These are phyloP conservation scores for Solanum lycopersicoides DNA, from an alignment of 257 asterid species.

Conservation along the genomic window DNA sequence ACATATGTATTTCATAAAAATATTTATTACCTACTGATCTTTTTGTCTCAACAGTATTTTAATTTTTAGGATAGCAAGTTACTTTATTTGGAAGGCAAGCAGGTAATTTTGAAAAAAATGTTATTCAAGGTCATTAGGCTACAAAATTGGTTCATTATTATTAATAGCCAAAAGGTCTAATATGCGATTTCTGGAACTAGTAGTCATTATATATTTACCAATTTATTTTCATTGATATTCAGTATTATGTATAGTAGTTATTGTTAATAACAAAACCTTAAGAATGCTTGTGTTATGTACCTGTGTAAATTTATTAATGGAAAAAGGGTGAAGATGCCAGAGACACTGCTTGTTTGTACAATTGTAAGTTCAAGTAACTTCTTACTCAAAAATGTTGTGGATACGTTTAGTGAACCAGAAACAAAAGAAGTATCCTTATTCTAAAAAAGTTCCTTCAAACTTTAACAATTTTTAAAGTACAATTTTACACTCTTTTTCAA, in stretches of 20 bases:
- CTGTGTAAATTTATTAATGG: conserved; percentile 50
- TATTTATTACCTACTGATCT: too few relatives aligned
- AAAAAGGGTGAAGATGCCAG: conserved; percentile 49
- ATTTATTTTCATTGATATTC: neutral
- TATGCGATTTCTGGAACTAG: neutral
- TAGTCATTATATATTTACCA: neutral
- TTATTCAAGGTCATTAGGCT: neutral
- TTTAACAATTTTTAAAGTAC: neutral
- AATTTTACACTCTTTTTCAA: neutral
- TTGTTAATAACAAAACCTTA: conserved; percentile 37
- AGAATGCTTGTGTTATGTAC: conserved; percentile 69
- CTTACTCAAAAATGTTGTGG: too few relatives aligned
- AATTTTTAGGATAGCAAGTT: too few relatives aligned
- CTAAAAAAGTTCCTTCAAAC: too few relatives aligned
- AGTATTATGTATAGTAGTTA: neutral
- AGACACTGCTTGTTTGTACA: conserved; percentile 45
- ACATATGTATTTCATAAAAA: too few relatives aligned
- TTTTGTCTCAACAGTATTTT: too few relatives aligned
- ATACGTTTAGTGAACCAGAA: too few relatives aligned
- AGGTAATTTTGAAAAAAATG: conserved; percentile 25
- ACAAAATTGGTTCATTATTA: neutral
- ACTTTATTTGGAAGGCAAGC: conserved; percentile 16
- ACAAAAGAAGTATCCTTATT: too few relatives aligned
- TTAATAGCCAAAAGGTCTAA: neutral
- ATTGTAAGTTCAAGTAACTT: neutral